Evolutionary conservation across 129 eudicot species (phyloP).

Genomic region (Centrapalus pauciflorus): DNA sequence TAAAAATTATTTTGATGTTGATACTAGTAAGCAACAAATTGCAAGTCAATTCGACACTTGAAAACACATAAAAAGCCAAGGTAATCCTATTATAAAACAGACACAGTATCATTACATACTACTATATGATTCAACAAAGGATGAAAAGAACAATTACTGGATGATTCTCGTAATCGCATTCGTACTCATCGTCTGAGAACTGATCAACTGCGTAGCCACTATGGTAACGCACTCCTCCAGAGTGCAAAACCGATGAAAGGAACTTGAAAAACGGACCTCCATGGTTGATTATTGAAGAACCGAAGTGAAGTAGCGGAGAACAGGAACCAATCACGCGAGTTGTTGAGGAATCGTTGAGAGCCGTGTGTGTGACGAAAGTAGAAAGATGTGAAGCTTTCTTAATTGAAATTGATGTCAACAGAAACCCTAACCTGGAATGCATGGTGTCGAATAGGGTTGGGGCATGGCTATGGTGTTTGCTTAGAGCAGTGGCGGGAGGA

Average conservation of each 20-base stretch:
- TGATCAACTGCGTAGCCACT: constrained; percentile 68
- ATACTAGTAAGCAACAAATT: not conserved
- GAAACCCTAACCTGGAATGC: constrained; percentile 50
- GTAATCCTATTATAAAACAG: not conserved
- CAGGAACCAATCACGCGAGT: not conserved
- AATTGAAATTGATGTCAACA: constrained; percentile 33
- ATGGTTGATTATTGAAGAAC: constrained; percentile 15
- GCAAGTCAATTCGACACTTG: no score
- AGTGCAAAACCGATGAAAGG: constrained; percentile 18
- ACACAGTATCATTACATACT: not conserved
- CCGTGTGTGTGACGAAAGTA: constrained; percentile 13
- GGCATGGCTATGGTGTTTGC: constrained; percentile 33
- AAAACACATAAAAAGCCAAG: not conserved
- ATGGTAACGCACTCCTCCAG: constrained; percentile 17
- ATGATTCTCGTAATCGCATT: constrained; percentile 83
- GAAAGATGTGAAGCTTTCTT: constrained; percentile 15
- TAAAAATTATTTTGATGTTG: not conserved
- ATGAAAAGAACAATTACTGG: constrained; percentile 38
- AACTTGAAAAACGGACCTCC: constrained; percentile 7
- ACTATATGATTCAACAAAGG: not conserved
- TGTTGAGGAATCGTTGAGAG: not conserved
- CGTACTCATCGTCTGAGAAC: constrained; percentile 96
- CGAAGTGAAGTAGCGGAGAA: not conserved
- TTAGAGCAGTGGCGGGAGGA: constrained; percentile 16
- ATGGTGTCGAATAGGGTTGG: constrained; percentile 27